Percentiles rank a stretch among this genome's conserved stretches.
phyloP scores from a whole-genome alignment of 495 filamentous ascomycete species.

The Hypoxylon fragiforme region DNA sequence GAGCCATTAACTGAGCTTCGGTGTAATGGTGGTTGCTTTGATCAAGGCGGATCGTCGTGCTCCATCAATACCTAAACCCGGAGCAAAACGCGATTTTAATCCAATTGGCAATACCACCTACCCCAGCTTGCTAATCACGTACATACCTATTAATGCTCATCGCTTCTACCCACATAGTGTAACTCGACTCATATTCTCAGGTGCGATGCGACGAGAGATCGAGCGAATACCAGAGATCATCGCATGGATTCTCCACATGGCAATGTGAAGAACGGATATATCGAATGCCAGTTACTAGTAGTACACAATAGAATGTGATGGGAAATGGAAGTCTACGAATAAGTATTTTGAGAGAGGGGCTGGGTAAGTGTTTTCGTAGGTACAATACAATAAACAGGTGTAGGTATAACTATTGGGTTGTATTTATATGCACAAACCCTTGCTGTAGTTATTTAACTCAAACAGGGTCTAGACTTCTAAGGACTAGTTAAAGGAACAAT shows the following conservation, averaged over 20 bases:
- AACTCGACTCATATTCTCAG: too few species aligned
- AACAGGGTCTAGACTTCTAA: slow-evolving; percentile 3
- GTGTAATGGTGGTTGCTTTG: neutral
- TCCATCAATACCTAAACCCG: slow-evolving; percentile 29
- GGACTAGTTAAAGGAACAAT: too few species aligned
- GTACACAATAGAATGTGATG: too few species aligned
- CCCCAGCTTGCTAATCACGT: neutral
- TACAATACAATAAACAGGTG: too few species aligned
- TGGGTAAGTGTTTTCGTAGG: neutral
- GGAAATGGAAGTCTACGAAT: neutral
- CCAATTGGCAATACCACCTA: neutral
- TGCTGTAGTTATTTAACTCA: neutral
- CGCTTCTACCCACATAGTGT: too few species aligned
- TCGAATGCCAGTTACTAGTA: slow-evolving; percentile 31
- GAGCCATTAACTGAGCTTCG: neutral
- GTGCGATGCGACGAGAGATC: slow-evolving; percentile 25
- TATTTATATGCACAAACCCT: slow-evolving; percentile 1
- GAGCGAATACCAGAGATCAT: slow-evolving; percentile 14
- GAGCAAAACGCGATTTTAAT: slow-evolving; percentile 15
- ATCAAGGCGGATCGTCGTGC: slow-evolving; percentile 30
- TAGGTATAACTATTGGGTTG: neutral
- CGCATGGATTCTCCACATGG: slow-evolving; percentile 26
- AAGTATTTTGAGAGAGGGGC: neutral
- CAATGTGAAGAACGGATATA: slow-evolving; percentile 13
- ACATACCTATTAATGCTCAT: too few species aligned